phyloP scores from a whole-genome alignment of 768 basidiomycete species.

The Russula sp. region DNA sequence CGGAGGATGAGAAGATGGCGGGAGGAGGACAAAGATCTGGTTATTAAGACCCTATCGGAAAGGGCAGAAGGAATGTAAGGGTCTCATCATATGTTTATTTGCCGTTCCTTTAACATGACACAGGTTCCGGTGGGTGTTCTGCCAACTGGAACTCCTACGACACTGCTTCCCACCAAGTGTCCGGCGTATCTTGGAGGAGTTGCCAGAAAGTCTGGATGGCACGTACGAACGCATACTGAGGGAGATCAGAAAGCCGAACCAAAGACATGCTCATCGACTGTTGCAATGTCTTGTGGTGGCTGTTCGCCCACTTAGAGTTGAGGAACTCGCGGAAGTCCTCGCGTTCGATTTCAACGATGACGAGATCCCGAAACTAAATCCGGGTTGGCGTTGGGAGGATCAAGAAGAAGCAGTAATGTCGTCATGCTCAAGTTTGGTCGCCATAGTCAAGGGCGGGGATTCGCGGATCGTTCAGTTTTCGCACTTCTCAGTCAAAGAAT shows the following conservation, averaged over 20 bases:
- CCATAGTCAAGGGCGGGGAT: background rate
- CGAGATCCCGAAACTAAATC: background rate
- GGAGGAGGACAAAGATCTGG: background rate
- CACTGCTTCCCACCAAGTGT: background rate
- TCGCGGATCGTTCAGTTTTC: background rate
- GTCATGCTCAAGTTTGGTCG: background rate
- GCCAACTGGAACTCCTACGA: background rate
- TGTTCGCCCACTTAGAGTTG: background rate
- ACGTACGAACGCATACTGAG: conserved; percentile 4
- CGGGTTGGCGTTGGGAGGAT: background rate
- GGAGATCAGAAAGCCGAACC: background rate
- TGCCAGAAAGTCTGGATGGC: background rate
- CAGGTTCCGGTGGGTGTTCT: background rate
- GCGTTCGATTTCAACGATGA: background rate
- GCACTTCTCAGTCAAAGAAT: conserved; percentile 2
- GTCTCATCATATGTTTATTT: background rate
- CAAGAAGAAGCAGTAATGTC: background rate
- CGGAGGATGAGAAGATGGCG: background rate
- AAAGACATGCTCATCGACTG: background rate
- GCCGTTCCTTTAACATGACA: background rate
- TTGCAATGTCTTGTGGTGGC: conserved; percentile 2
- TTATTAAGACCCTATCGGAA: background rate
- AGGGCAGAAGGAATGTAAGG: background rate
- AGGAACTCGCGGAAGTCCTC: background rate
- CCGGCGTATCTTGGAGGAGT: background rate